These are phyloP conservation scores for Fusarium lateritium DNA, from an alignment of 2,329 filamentous ascomycete genomes.

Conservation along the genomic window DNA sequence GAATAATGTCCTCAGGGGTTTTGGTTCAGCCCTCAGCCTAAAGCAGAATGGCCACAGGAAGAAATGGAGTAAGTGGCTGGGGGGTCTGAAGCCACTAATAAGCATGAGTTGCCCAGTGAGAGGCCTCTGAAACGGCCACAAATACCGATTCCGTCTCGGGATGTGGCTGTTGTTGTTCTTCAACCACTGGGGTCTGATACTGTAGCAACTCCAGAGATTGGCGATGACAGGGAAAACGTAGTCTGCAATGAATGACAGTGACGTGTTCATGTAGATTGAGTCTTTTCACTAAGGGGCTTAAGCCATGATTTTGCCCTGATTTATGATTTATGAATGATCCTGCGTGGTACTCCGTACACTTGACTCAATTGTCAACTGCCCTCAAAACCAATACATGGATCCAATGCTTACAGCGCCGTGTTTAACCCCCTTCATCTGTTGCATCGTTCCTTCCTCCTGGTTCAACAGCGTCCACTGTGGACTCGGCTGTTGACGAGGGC, in stretches of 20 bases:
- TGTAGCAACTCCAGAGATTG: constrained; percentile 31
- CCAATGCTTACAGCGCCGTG: constrained; percentile 7
- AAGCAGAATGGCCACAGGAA: background rate
- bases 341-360: too few relatives aligned
- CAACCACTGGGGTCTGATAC: background rate
- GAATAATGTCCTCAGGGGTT: constrained; percentile 33
- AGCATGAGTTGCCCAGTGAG: constrained; percentile 29
- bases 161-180: constrained; percentile 28
- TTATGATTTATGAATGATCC: background rate
- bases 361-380: background rate
- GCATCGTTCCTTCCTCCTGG: constrained; percentile 29
- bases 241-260: background rate
- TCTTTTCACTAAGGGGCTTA: background rate
- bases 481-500: constrained; percentile 25
- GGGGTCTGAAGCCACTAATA: constrained; percentile 25
- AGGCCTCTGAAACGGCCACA: constrained; percentile 40
- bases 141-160: constrained; percentile 29
- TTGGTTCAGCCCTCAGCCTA: constrained; percentile 7
- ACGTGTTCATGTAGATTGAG: background rate
- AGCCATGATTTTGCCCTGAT: background rate
- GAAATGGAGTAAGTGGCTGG: constrained; percentile 23
- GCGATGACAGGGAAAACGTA: constrained; percentile 28
- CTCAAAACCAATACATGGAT: background rate
- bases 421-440: constrained; percentile 1
- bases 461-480: constrained; percentile 24